Evolutionary conservation across 2,329 filamentous ascomycete species (phyloP), one percentile per base, ranked within the genome.

Genomic region (Capronia americana): DNA sequence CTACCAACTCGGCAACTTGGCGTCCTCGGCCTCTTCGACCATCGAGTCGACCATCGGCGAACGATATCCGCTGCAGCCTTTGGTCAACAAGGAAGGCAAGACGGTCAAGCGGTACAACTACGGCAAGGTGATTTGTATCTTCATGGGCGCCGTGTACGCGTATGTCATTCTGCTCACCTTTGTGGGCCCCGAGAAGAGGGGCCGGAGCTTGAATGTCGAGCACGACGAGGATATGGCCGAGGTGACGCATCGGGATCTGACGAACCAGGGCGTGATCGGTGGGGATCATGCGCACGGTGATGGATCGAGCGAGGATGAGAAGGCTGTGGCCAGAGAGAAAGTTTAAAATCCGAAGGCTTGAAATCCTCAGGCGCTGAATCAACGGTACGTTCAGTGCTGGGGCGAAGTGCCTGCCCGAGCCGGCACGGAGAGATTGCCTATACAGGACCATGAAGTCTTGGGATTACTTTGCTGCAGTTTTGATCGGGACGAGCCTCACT

Each of bases 101-200:
- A 67, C 48, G 20, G 68, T 71, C 46, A 77, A 79, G 55, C 82
- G 90, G 2, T 92, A 90, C 76, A 81, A 92, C 66, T 96, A 96
- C 72, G 92, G 92, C 46, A 89, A 89, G 72, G 92, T 96, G 10
- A 94, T 96, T 70, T 92, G 89, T 75, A 95, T 96, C 74, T 96
- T 97, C 79, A 93, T 97, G 90, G 93, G 85, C 0, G 92, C 90
- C 71, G 92, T 96, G 0, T 96, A 82, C 72, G 85, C 79, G 1
- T 89, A 88, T 74, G 80, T 84, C 4, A 87, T 89, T 66, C 8
- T 88, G 2, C 64, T 80, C 60, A 81, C 79, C 26, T 74, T 81
- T 28, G 69, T 82, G 3, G 83, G 83, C 1, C 83, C 83, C 0
- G 83, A 85, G 74, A 77, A 79, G 55, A 68, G 82, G 32, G 79